These are phyloP conservation scores for Mycena galopus DNA, from an alignment of 768 basidiomycete species.

Conservation along the genomic window DNA sequence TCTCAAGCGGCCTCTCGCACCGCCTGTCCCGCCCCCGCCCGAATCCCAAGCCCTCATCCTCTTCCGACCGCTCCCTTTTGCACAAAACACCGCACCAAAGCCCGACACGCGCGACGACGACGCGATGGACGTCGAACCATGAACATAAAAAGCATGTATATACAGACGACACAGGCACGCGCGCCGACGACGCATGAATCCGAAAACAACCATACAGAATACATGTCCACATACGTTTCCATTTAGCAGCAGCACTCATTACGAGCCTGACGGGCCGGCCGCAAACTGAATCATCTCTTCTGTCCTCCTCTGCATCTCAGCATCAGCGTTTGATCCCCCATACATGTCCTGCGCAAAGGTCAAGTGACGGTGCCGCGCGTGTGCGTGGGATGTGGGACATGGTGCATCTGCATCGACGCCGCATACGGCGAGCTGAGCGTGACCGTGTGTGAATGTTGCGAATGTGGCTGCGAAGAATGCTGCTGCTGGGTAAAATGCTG, in stretches of 20 bases:
- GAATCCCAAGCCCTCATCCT: slow-evolving; percentile 66
- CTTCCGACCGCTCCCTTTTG: slow-evolving; percentile 56
- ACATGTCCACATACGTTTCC: slow-evolving; percentile 36
- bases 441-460: slow-evolving; percentile 44
- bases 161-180: slow-evolving; percentile 39
- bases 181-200: slow-evolving; percentile 66
- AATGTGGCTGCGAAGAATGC: slow-evolving; percentile 22
- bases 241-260: too few species aligned
- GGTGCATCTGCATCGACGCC: slow-evolving; percentile 73
- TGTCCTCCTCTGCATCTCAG: slow-evolving; percentile 57
- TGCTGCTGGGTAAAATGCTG: slow-evolving; percentile 10
- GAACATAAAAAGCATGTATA: neutral
- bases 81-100: slow-evolving; percentile 1
- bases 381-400: slow-evolving; percentile 84
- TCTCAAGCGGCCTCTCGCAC: slow-evolving; percentile 50
- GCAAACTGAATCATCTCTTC: slow-evolving; percentile 66
- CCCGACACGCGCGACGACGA: slow-evolving; percentile 54
- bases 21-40: slow-evolving; percentile 38
- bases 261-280: slow-evolving; percentile 49
- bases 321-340: slow-evolving; percentile 44
- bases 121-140: slow-evolving; percentile 67
- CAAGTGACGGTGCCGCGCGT: slow-evolving; percentile 79
- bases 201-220: slow-evolving; percentile 49
- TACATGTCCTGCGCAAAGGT: slow-evolving; percentile 54
- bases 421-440: slow-evolving; percentile 72